A percentile compares a stretch with the other conserved stretches of the same genome.
Evolutionary conservation across 768 basidiomycete species (phyloP).

Genomic region (Trametes cubensis): DNA sequence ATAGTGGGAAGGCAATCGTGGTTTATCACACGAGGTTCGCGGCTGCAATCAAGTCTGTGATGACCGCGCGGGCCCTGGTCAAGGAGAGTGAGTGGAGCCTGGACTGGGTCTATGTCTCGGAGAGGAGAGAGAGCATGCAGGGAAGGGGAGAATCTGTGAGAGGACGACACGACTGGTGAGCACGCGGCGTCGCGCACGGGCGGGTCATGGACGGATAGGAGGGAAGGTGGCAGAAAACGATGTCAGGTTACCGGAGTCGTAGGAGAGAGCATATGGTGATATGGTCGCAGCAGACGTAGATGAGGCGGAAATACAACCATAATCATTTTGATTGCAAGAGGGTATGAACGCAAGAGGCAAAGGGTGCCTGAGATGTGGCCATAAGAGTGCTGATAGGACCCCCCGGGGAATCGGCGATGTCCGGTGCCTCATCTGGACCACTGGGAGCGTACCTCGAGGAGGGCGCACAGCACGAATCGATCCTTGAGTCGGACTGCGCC

Average conservation of each 20-base stretch:
- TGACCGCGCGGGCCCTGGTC: conserved; percentile 3
- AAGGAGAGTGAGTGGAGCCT: not conserved
- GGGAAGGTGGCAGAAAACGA: not conserved
- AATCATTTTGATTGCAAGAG: not conserved
- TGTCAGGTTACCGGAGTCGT: not conserved
- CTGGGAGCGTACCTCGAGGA: conserved; percentile 3
- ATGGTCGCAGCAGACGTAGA: conserved; percentile 1
- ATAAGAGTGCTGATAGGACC: conserved; percentile 12
- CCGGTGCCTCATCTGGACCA: conserved; percentile 19
- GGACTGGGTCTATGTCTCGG: not conserved
- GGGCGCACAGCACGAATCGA: no score
- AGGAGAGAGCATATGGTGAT: conserved; percentile 4
- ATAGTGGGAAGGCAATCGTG: conserved; percentile 14
- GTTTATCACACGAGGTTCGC: conserved; percentile 22
- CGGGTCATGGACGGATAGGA: conserved; percentile 5
- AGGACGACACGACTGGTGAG: not conserved
- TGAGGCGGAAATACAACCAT: not conserved
- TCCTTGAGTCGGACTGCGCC: no score
- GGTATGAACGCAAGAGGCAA: not conserved
- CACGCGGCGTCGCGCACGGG: not conserved
- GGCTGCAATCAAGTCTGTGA: conserved; percentile 11
- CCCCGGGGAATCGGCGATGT: conserved; percentile 18
- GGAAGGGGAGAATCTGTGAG: not conserved
- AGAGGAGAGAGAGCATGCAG: not conserved
- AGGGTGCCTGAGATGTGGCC: conserved; percentile 22